Evolutionary conservation across 148 eudicot genomes (phyloP).

Genomic region (Tetragonia tetragonoides): DNA sequence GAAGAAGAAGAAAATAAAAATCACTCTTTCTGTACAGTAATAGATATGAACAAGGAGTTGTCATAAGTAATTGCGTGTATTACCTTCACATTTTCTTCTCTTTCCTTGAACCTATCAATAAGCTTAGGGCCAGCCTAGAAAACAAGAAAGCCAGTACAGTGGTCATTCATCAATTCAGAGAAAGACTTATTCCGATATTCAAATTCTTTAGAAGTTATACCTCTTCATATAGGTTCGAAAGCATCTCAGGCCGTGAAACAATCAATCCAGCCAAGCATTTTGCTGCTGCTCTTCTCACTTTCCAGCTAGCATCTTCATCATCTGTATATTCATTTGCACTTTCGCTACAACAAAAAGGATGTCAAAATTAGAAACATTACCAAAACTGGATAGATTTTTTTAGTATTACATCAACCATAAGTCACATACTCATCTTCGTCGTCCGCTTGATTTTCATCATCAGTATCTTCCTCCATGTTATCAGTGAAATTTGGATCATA

Average conservation of each 20-base stretch:
- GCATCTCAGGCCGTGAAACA: constrained; percentile 98
- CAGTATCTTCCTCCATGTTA: constrained; percentile 96
- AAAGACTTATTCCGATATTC: not conserved
- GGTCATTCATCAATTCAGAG: not conserved
- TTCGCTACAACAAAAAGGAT: constrained; percentile 54
- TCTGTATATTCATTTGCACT: constrained; percentile 96
- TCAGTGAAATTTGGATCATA: constrained; percentile 99
- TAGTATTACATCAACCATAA: constrained; percentile 11
- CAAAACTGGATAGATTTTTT: not conserved
- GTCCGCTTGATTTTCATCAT: constrained; percentile 70
- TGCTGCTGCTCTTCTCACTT: constrained; percentile 97
- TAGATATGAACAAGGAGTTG: not conserved
- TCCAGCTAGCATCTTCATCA: constrained; percentile 99
- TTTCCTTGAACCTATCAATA: constrained; percentile 91
- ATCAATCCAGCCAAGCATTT: constrained; percentile 90
- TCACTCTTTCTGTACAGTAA: constrained; percentile 6
- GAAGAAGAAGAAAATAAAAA: not conserved
- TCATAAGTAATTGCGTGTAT: not conserved
- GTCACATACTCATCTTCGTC: constrained; percentile 90
- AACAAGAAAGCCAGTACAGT: constrained; percentile 10
- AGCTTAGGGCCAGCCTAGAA: constrained; percentile 91
- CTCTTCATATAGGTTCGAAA: constrained; percentile 74
- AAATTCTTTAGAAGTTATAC: constrained; percentile 32
- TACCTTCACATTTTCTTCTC: constrained; percentile 98
- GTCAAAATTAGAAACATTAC: not conserved